Conservation (phyloP, 495 filamentous ascomycete genomes). For the Hyaloscypha bicolor region DNA sequence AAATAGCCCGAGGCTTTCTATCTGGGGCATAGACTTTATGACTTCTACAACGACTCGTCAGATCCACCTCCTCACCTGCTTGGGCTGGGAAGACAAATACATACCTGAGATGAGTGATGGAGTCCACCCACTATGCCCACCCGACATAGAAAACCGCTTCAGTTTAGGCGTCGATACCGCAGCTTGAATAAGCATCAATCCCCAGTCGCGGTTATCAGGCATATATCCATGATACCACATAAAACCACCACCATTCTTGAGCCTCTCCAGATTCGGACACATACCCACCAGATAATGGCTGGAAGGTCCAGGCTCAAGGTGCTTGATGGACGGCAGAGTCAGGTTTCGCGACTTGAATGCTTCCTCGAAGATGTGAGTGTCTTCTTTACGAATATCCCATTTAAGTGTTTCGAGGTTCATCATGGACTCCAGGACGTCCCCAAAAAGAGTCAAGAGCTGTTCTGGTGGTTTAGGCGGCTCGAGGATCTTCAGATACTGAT, state of each 20-base stretch:
- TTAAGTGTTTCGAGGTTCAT: slow-evolving; percentile 10
- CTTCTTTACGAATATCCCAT: slow-evolving; percentile 13
- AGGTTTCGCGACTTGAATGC: slow-evolving; percentile 17
- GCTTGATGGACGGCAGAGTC: slow-evolving; percentile 6
- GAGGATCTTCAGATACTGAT: not conserved
- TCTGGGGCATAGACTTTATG: slow-evolving; percentile 8
- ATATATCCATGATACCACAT: slow-evolving; percentile 12
- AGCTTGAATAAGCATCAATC: slow-evolving; percentile 14
- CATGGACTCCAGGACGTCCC: slow-evolving; percentile 12
- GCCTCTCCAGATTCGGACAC: slow-evolving; percentile 9
- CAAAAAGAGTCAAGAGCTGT: slow-evolving; percentile 12
- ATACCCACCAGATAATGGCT: slow-evolving; percentile 11
- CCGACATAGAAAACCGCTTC: slow-evolving; percentile 2
- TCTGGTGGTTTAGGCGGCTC: slow-evolving; percentile 13
- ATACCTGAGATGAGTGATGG: slow-evolving; percentile 4
- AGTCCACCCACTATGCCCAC: slow-evolving; percentile 8
- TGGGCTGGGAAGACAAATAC: not conserved
- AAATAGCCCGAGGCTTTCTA: slow-evolving; percentile 5
- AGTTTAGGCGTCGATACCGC: slow-evolving; percentile 2
- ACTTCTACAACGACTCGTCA: slow-evolving; percentile 12
- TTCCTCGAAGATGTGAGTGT: slow-evolving; percentile 10
- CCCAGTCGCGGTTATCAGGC: slow-evolving; percentile 13
- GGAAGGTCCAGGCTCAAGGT: slow-evolving; percentile 10
- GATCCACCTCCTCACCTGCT: not conserved
- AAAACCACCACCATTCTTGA: slow-evolving; percentile 6